Conservation (phyloP, 805 yeast genomes). For the Metschnikowia gelsemii region DNA sequence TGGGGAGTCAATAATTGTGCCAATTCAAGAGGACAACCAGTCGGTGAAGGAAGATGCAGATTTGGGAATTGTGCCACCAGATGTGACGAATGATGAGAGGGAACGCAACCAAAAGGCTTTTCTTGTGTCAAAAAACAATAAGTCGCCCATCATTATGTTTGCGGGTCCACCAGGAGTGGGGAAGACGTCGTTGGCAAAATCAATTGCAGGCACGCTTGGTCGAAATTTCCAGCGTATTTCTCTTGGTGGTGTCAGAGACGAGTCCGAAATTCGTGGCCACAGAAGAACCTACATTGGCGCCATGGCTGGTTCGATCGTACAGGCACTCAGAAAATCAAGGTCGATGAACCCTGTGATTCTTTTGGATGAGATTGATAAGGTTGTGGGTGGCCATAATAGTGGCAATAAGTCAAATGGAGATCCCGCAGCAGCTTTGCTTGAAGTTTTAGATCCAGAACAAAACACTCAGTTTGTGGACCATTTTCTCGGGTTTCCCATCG, state of each 20-base stretch:
- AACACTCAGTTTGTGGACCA: slow-evolving; percentile 76
- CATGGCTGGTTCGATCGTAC: slow-evolving; percentile 81
- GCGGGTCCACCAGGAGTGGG: slow-evolving; percentile 97
- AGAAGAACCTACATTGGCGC: slow-evolving; percentile 90
- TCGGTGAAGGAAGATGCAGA: slow-evolving; percentile 27
- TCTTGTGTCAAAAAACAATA: slow-evolving; percentile 35
- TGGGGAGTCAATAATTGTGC: slow-evolving; percentile 32
- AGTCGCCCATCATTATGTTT: slow-evolving; percentile 74
- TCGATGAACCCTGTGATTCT: slow-evolving; percentile 81
- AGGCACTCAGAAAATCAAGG: slow-evolving; percentile 71
- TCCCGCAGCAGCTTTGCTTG: slow-evolving; percentile 86
- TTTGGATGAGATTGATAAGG: slow-evolving; percentile 83
- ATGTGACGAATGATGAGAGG: neutral
- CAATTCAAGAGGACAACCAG: slow-evolving; percentile 37
- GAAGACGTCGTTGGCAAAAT: slow-evolving; percentile 81
- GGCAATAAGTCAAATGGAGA: slow-evolving; percentile 64
- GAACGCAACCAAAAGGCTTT: slow-evolving; percentile 8
- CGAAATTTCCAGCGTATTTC: slow-evolving; percentile 77
- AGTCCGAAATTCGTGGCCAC: slow-evolving; percentile 87
- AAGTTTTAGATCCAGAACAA: slow-evolving; percentile 89
- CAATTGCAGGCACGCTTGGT: slow-evolving; percentile 72
- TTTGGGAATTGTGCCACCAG: neutral
- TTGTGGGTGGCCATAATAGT: slow-evolving; percentile 52
- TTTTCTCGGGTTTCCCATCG: slow-evolving; percentile 82
- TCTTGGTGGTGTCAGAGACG: slow-evolving; percentile 85